Evolutionary conservation across 768 basidiomycete species (phyloP).

Genomic region (Tylopilus vinaceipallidus): DNA sequence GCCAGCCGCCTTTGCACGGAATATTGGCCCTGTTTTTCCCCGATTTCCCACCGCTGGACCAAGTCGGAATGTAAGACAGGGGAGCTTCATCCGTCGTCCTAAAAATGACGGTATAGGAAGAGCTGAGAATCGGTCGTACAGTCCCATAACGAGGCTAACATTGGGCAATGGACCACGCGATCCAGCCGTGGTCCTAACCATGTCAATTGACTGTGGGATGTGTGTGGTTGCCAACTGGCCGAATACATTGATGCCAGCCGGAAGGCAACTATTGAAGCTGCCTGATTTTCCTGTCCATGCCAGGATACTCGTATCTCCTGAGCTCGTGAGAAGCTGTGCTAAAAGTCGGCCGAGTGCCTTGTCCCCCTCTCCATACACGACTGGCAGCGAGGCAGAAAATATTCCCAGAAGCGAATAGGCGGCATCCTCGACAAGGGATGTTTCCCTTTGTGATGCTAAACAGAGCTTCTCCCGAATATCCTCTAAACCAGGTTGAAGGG

Average conservation of each 20-base stretch:
- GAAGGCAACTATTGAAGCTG: slow-evolving; percentile 5
- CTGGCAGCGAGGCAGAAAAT: neutral
- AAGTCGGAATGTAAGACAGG: slow-evolving; percentile 3
- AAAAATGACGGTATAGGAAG: neutral
- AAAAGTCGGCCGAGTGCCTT: neutral
- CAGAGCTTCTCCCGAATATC: neutral
- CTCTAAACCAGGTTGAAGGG: neutral
- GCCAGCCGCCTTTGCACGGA: neutral
- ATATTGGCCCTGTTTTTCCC: neutral
- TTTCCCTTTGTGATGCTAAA: neutral
- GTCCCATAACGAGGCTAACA: neutral
- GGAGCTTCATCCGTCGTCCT: slow-evolving; percentile 6
- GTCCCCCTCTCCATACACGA: neutral
- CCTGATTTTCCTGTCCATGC: slow-evolving; percentile 6
- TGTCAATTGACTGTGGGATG: neutral
- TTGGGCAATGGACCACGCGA: neutral
- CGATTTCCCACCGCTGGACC: neutral
- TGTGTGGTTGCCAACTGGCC: neutral
- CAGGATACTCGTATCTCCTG: slow-evolving; percentile 3
- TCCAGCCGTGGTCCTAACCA: neutral
- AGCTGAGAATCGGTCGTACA: neutral
- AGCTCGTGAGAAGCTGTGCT: neutral
- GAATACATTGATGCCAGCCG: neutral
- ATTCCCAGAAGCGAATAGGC: too few relatives aligned
- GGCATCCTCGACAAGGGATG: neutral